A percentile compares a stretch with the other conserved stretches of the same genome.
phyloP scores from a whole-genome alignment of 805 yeast genomes.

The Metschnikowia dekortorum region DNA sequence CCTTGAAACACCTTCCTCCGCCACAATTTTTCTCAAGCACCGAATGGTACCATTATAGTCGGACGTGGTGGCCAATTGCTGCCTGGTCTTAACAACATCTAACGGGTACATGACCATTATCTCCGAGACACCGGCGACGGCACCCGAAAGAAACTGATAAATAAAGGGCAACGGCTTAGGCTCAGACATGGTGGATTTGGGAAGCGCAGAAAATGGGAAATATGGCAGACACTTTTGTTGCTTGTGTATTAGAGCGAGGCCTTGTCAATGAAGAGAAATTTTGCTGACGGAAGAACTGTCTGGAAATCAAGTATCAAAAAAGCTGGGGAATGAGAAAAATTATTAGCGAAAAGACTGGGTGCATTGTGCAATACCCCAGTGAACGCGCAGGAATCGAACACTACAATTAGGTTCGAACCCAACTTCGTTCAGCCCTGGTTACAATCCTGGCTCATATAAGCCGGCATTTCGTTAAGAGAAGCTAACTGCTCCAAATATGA shows the following conservation, averaged over 20 bases:
- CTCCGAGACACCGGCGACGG: conserved; percentile 94
- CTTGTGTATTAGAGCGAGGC: neutral
- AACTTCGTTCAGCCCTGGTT: no score
- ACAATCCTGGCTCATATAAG: neutral
- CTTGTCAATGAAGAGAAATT: neutral
- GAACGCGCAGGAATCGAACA: neutral
- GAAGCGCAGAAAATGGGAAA: neutral
- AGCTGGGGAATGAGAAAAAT: conserved; percentile 3
- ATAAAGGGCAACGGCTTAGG: conserved; percentile 63
- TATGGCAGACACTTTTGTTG: neutral
- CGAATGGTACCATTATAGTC: conserved; percentile 82
- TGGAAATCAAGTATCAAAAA: neutral
- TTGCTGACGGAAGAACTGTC: neutral
- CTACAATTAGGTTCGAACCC: no score
- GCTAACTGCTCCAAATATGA: neutral
- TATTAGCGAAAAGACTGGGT: neutral
- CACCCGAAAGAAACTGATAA: conserved; percentile 90
- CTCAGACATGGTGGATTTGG: conserved; percentile 17
- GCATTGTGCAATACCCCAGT: neutral
- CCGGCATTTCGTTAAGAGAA: neutral
- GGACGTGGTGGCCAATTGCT: conserved; percentile 64
- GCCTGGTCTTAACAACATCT: conserved; percentile 95
- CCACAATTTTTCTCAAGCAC: conserved; percentile 77
- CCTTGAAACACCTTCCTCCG: conserved; percentile 77
- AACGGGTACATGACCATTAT: conserved; percentile 93